Percentiles rank a stretch among this genome's conserved stretches.
Evolutionary conservation across 768 basidiomycete genomes (phyloP).

Genomic region (Sarcomyxa edulis): DNA sequence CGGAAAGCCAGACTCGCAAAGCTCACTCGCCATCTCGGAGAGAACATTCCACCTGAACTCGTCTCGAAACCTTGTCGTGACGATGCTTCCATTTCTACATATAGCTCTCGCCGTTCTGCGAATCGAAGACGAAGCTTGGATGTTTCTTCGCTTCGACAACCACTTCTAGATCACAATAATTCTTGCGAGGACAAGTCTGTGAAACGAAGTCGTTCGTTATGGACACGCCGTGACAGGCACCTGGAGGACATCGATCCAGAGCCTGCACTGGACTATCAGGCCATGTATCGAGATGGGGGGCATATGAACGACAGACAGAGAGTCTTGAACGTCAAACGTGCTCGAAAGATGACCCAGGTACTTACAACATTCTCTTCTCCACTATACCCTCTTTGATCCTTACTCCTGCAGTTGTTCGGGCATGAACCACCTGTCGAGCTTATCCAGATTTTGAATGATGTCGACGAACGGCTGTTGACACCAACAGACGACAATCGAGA

Average conservation of each 20-base stretch:
- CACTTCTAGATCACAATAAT: neutral
- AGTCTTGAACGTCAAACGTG: constrained; percentile 36
- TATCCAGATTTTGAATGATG: constrained; percentile 26
- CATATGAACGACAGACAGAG: constrained; percentile 28
- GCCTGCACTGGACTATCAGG: neutral
- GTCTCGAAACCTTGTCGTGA: constrained; percentile 9
- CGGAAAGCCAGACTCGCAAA: constrained; percentile 3
- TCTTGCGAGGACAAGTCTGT: constrained; percentile 5
- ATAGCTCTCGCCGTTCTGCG: no score
- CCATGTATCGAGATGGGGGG: neutral
- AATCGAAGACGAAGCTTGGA: constrained; percentile 6
- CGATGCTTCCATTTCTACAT: no score
- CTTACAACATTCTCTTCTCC: constrained; percentile 4
- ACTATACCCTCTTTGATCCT: neutral
- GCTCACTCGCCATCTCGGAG: constrained; percentile 12
- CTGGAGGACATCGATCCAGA: neutral
- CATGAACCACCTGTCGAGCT: constrained; percentile 40
- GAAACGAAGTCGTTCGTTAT: constrained; percentile 25
- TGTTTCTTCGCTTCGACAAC: neutral
- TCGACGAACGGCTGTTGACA: constrained; percentile 6
- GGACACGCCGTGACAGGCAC: constrained; percentile 11
- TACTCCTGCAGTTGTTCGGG: constrained; percentile 37
- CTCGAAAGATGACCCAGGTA: constrained; percentile 49
- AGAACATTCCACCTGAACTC: constrained; percentile 30
- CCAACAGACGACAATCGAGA: constrained; percentile 10